phyloP scores from a whole-genome alignment of 1,284 basidiomycete genomes.

The Ustilago crameri region DNA sequence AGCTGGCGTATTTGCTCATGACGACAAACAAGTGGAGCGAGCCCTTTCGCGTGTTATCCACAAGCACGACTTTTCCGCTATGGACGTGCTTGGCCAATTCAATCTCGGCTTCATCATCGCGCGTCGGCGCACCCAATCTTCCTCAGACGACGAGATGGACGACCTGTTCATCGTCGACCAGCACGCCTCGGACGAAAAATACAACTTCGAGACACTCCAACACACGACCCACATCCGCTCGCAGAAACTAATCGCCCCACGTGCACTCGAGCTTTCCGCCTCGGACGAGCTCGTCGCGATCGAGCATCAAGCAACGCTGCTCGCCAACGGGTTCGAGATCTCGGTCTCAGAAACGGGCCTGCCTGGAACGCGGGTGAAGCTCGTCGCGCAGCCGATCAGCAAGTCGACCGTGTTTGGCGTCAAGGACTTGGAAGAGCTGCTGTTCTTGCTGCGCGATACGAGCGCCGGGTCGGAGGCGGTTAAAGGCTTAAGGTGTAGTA shows the following conservation, averaged over 20 bases:
- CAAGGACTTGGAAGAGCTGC: slow-evolving; percentile 89
- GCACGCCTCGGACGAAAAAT: slow-evolving; percentile 89
- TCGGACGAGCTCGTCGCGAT: slow-evolving; percentile 88
- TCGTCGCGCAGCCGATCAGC: slow-evolving; percentile 88
- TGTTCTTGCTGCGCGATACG: slow-evolving; percentile 83
- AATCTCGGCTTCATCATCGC: slow-evolving; percentile 95
- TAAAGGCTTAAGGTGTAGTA: slow-evolving; percentile 83
- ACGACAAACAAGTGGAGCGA: slow-evolving; percentile 75
- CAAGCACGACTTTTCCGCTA: slow-evolving; percentile 84
- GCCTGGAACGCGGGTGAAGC: slow-evolving; percentile 74
- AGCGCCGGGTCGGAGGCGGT: slow-evolving; percentile 73
- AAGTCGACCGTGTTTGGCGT: slow-evolving; percentile 85
- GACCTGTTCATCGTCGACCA: slow-evolving; percentile 86
- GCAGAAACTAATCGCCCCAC: slow-evolving; percentile 84
- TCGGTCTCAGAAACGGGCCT: slow-evolving; percentile 72
- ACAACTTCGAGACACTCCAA: slow-evolving; percentile 95
- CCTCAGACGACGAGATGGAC: slow-evolving; percentile 46
- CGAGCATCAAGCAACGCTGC: slow-evolving; percentile 84
- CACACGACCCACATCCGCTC: slow-evolving; percentile 85
- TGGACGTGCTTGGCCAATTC: slow-evolving; percentile 93
- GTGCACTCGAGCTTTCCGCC: slow-evolving; percentile 82
- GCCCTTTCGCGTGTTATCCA: slow-evolving; percentile 85
- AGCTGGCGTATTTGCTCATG: slow-evolving; percentile 75
- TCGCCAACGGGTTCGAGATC: slow-evolving; percentile 86
- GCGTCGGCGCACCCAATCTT: slow-evolving; percentile 71